Conservation (phyloP, 2,329 filamentous ascomycete genomes). For the Clarireedia hainanense region DNA sequence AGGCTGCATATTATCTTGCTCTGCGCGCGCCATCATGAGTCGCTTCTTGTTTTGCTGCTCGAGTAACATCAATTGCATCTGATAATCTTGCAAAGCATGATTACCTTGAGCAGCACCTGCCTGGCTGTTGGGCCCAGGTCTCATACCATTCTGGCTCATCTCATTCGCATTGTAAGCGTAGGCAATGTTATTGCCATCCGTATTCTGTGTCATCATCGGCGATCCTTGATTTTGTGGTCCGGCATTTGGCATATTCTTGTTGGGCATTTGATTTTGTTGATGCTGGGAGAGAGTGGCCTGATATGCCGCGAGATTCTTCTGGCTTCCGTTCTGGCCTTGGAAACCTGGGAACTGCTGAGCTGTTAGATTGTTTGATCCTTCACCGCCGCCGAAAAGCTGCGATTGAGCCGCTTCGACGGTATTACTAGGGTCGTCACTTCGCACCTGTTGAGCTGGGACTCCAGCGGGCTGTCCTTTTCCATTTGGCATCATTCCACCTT, state of each 20-base stretch:
- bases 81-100: slow-evolving; percentile 77
- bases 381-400: slow-evolving; percentile 55
- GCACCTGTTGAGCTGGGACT: slow-evolving; percentile 60
- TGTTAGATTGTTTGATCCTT: slow-evolving; percentile 67
- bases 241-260: slow-evolving; percentile 70
- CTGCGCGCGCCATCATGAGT: slow-evolving; percentile 72
- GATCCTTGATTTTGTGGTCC: slow-evolving; percentile 72
- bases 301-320: slow-evolving; percentile 79
- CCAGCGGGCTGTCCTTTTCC: slow-evolving; percentile 56
- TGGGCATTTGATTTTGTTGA: slow-evolving; percentile 63
- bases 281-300: slow-evolving; percentile 76
- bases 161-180: slow-evolving; percentile 55
- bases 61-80: slow-evolving; percentile 82
- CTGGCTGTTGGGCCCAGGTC: slow-evolving; percentile 49
- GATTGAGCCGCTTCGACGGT: slow-evolving; percentile 48
- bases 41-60: slow-evolving; percentile 86
- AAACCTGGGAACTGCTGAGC: slow-evolving; percentile 63
- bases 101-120: slow-evolving; percentile 48
- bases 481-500: slow-evolving; percentile 53
- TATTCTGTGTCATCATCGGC: slow-evolving; percentile 70
- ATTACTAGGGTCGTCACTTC: slow-evolving; percentile 44
- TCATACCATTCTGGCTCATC: slow-evolving; percentile 51
- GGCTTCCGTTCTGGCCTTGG: slow-evolving; percentile 31
- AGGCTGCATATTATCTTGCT: slow-evolving; percentile 58
- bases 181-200: slow-evolving; percentile 51